Conservation (phyloP, 352 stramenopile genomes). For the Phytopythium helicoides region DNA sequence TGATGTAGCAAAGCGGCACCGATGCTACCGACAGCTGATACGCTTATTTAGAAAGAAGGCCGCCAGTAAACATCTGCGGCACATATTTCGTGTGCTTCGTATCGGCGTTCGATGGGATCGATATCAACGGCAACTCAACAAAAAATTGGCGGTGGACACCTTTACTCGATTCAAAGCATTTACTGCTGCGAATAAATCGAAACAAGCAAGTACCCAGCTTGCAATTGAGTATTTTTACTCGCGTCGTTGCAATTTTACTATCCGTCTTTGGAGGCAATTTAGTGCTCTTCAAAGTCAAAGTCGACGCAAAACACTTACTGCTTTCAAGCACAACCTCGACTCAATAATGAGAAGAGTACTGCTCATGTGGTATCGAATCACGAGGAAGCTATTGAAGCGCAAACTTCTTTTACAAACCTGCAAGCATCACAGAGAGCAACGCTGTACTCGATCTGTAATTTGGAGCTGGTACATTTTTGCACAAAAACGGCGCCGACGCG, state of each 20-base stretch:
- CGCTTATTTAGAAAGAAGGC: slow-evolving; percentile 47
- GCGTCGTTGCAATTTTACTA: background rate
- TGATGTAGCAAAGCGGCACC: background rate
- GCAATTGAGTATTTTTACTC: slow-evolving; percentile 1
- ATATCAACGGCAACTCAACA: slow-evolving; percentile 10
- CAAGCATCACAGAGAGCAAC: background rate
- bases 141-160: background rate
- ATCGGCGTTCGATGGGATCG: slow-evolving; percentile 8
- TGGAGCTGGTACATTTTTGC: slow-evolving; percentile 1
- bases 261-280: background rate
- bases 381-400: background rate
- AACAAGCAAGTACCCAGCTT: slow-evolving; percentile 4
- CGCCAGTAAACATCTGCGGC: slow-evolving; percentile 5
- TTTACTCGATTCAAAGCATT: slow-evolving; percentile 4
- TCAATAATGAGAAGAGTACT: background rate
- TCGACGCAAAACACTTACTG: background rate
- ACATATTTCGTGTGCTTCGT: slow-evolving; percentile 16
- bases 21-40: slow-evolving; percentile 33
- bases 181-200: slow-evolving; percentile 2
- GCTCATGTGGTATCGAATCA: background rate
- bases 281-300: background rate
- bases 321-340: slow-evolving; percentile 1
- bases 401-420: background rate
- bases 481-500: background rate
- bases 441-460: background rate